A percentile compares a stretch with the other conserved stretches of the same genome.
phyloP scores from a whole-genome alignment of 78 protist genomes.

The Polysphondylium violaceum region DNA sequence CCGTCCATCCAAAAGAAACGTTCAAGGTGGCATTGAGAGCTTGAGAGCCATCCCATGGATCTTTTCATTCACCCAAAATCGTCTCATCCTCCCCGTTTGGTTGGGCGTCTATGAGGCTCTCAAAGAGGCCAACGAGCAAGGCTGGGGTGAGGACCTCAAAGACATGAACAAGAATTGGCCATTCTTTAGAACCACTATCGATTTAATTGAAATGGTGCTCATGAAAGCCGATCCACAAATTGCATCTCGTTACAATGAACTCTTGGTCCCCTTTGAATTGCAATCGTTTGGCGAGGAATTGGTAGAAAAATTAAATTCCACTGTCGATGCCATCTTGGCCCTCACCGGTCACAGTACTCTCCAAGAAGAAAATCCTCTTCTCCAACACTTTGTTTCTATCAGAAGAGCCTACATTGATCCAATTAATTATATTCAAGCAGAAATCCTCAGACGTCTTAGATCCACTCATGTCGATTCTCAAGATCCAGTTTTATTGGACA shows the following conservation, averaged over 20 bases:
- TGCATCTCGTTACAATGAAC: slow-evolving; percentile 26
- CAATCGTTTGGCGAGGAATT: slow-evolving; percentile 33
- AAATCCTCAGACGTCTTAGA: slow-evolving; percentile 25
- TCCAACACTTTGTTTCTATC: slow-evolving; percentile 68
- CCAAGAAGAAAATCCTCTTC: slow-evolving; percentile 50
- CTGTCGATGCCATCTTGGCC: slow-evolving; percentile 3
- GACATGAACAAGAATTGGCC: slow-evolving; percentile 88
- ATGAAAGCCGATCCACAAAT: slow-evolving; percentile 67
- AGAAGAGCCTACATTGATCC: slow-evolving; percentile 51
- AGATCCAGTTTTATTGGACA: slow-evolving; percentile 47
- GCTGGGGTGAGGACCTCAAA: slow-evolving; percentile 20
- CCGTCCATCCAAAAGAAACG: slow-evolving; percentile 77
- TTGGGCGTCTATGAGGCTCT: slow-evolving; percentile 82
- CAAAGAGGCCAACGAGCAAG: slow-evolving; percentile 31
- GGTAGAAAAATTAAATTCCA: not conserved
- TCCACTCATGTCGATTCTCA: slow-evolving; percentile 19
- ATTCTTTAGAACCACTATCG: slow-evolving; percentile 82
- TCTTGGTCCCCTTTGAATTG: slow-evolving; percentile 35
- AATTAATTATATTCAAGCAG: slow-evolving; percentile 69
- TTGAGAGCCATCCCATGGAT: slow-evolving; percentile 92
- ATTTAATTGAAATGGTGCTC: slow-evolving; percentile 77
- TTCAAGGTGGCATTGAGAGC: slow-evolving; percentile 31
- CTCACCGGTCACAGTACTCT: slow-evolving; percentile 50
- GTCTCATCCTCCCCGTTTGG: slow-evolving; percentile 89
- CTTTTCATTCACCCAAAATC: slow-evolving; percentile 85